Conservation (phyloP, 1,284 basidiomycete genomes). For the Cutaneotrichosporon cavernicola region DNA sequence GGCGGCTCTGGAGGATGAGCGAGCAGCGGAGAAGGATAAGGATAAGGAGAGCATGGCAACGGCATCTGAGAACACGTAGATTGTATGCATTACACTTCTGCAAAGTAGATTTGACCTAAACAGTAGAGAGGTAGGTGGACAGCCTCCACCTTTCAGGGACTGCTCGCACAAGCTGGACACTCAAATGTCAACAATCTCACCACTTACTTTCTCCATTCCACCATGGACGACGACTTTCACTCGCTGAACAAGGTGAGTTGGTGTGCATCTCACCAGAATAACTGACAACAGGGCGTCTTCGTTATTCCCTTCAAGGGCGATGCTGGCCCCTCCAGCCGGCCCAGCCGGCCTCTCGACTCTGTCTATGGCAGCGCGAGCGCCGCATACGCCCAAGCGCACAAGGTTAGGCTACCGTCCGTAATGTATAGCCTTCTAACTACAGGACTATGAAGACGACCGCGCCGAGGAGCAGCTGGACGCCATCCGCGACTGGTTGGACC, state of each 20-base stretch:
- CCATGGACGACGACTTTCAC: conserved; percentile 37
- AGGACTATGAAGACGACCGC: conserved; percentile 33
- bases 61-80: background rate
- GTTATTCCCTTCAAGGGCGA: conserved; percentile 35
- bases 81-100: background rate
- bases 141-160: background rate
- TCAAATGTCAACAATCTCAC: background rate
- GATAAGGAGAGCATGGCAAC: conserved; percentile 10
- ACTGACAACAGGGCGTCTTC: conserved; percentile 39
- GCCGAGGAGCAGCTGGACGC: conserved; percentile 39
- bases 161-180: background rate
- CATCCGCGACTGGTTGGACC: conserved; percentile 41
- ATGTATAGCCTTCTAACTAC: background rate
- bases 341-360: conserved; percentile 24
- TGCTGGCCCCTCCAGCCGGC: conserved; percentile 16
- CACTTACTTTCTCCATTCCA: background rate
- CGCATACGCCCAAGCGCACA: conserved; percentile 25
- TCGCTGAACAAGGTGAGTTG: conserved; percentile 39
- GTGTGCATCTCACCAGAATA: no score
- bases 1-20: conserved; percentile 24
- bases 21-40: conserved; percentile 11
- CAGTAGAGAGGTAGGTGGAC: background rate
- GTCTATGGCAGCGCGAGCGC: conserved; percentile 30
- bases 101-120: background rate
- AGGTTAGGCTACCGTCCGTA: conserved; percentile 18